Conservation (phyloP, 352 stramenopile species). For the Phytophthora europaea region DNA sequence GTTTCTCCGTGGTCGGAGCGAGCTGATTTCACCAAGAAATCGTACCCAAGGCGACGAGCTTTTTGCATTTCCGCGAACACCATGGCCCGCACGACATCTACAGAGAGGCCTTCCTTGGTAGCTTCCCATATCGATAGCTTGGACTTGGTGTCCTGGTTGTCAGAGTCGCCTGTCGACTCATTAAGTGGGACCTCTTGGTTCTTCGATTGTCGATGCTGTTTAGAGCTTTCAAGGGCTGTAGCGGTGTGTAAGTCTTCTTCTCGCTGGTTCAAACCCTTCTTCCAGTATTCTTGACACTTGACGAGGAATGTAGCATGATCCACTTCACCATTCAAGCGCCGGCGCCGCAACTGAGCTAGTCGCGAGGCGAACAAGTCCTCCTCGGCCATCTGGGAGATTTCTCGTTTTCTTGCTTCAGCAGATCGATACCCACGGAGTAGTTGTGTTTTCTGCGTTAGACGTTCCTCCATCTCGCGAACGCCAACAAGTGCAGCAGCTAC, state of each 20-base stretch:
- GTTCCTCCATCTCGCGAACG: slow-evolving; percentile 44
- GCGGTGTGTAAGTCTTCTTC: slow-evolving; percentile 35
- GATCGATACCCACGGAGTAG: slow-evolving; percentile 46
- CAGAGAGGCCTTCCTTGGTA: slow-evolving; percentile 54
- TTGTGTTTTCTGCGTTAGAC: slow-evolving; percentile 46
- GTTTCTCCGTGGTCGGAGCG: slow-evolving; percentile 66
- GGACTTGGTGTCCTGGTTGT: slow-evolving; percentile 31
- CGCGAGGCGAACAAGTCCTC: slow-evolving; percentile 51
- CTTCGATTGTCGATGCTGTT: slow-evolving; percentile 22
- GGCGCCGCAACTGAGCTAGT: slow-evolving; percentile 16
- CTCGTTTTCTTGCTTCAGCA: slow-evolving; percentile 39
- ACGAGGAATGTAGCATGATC: slow-evolving; percentile 38
- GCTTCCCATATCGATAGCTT: slow-evolving; percentile 82
- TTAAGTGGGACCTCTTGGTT: slow-evolving; percentile 25
- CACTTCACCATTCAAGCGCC: slow-evolving; percentile 27
- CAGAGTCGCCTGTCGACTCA: slow-evolving; percentile 29
- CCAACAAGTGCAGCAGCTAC: slow-evolving; percentile 41
- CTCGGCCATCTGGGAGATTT: slow-evolving; percentile 46
- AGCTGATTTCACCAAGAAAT: slow-evolving; percentile 60
- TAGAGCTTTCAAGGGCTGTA: slow-evolving; percentile 8
- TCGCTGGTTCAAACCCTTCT: slow-evolving; percentile 46
- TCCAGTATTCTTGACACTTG: slow-evolving; percentile 56
- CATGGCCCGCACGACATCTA: slow-evolving; percentile 63
- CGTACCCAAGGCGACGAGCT: slow-evolving; percentile 61
- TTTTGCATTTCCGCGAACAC: slow-evolving; percentile 74